These are phyloP conservation scores for Colletotrichum kahawae DNA, from an alignment of 2,329 filamentous ascomycete genomes.

Conservation along the genomic window DNA sequence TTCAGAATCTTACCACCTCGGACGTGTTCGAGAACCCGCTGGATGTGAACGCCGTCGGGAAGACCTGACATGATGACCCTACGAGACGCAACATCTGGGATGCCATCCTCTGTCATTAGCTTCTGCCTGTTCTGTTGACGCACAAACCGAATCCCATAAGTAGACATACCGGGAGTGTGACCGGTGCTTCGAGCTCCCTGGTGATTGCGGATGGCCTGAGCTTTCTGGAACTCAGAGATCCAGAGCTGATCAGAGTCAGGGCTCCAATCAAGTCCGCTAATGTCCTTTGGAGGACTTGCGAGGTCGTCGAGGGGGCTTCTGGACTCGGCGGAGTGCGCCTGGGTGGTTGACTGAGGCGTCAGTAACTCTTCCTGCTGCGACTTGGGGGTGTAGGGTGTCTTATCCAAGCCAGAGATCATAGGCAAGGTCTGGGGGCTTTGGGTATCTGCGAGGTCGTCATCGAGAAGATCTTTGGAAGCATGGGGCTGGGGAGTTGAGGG, in stretches of 20 bases:
- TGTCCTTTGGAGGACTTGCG: background rate
- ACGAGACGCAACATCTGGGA: slow-evolving; percentile 7
- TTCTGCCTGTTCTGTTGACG: background rate
- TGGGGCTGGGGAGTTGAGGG: background rate
- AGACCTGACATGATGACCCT: slow-evolving; percentile 16
- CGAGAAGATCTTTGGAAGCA: background rate
- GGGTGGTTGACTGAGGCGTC: background rate
- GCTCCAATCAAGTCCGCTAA: background rate
- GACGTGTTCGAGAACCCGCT: slow-evolving; percentile 13
- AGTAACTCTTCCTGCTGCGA: background rate
- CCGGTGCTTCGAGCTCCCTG: background rate
- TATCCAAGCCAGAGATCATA: background rate
- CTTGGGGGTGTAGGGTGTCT: background rate
- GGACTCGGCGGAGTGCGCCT: background rate
- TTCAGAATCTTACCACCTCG: slow-evolving; percentile 13
- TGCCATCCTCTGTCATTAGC: background rate
- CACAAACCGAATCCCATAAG: slow-evolving; percentile 10
- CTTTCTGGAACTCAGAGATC: background rate
- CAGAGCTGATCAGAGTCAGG: background rate
- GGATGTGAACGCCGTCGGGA: slow-evolving; percentile 1
- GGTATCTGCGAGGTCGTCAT: background rate
- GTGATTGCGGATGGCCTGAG: background rate
- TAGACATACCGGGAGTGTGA: slow-evolving; percentile 12
- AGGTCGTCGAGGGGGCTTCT: background rate
- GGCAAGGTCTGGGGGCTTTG: background rate